Evolutionary conservation across 73 alveolate species (phyloP).

Genomic region (Symbiodinium natans): DNA sequence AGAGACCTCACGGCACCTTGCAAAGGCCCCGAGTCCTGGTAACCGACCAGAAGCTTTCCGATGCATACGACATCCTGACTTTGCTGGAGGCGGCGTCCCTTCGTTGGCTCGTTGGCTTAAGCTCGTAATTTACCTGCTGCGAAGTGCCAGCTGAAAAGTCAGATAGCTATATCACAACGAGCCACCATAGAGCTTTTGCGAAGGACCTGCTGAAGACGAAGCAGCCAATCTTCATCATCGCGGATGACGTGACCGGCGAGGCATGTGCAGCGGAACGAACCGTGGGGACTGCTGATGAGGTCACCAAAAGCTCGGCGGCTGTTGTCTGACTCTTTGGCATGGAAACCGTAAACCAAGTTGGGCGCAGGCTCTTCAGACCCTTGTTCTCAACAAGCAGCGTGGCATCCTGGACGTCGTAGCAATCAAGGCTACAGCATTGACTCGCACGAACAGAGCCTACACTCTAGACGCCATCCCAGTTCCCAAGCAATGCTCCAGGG

Average conservation of each 20-base stretch:
- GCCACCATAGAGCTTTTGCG: too few species aligned
- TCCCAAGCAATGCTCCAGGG: too few species aligned
- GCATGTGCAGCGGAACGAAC: background rate
- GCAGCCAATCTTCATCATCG: conserved; percentile 90
- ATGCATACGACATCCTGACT: conserved; percentile 67
- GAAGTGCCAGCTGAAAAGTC: too few species aligned
- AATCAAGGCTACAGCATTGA: conserved; percentile 38
- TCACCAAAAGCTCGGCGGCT: background rate
- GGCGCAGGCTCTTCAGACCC: conserved; percentile 63
- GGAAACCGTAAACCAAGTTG: too few species aligned
- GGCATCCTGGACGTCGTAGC: conserved; percentile 93
- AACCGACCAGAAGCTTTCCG: conserved; percentile 88
- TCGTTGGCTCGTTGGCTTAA: too few species aligned
- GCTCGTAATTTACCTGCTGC: too few species aligned
- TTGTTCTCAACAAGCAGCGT: conserved; percentile 91
- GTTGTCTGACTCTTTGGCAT: background rate
- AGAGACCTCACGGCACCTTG: too few species aligned
- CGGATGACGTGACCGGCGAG: conserved; percentile 92
- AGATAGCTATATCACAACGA: too few species aligned
- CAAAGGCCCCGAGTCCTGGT: conserved; percentile 92
- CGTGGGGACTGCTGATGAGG: too few species aligned
- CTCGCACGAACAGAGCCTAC: too few species aligned
- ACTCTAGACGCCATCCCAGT: too few species aligned
- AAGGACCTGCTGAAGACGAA: conserved; percentile 85
- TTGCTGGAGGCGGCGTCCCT: conserved; percentile 28